Evolutionary conservation across 164 flowering plant genomes (phyloP).

Genomic region (Dillenia turbinata): DNA sequence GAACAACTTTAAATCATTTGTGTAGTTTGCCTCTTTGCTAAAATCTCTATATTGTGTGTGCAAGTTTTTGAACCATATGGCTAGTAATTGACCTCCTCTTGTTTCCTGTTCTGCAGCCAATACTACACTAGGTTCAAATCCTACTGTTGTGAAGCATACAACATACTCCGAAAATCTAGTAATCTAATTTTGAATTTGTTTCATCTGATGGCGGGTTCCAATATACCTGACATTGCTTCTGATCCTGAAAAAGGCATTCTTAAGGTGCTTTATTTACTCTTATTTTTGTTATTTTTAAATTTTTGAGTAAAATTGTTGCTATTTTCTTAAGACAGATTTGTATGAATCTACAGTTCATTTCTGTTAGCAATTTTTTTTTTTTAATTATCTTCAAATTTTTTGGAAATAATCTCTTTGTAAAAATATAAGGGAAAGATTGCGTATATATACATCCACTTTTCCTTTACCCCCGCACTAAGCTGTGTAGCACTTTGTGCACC

Average conservation of each 20-base stretch:
- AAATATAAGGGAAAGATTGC: too few species aligned
- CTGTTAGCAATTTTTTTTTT: background rate
- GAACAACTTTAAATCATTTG: too few species aligned
- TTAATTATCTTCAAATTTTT: background rate
- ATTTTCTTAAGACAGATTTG: too few species aligned
- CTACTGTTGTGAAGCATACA: constrained; percentile 99
- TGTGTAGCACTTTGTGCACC: too few species aligned
- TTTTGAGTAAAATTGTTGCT: background rate
- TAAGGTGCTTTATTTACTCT: constrained; percentile 43
- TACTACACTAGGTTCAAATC: constrained; percentile 98
- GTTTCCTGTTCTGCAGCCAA: constrained; percentile 59
- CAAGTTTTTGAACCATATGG: too few species aligned
- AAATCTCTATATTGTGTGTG: too few species aligned
- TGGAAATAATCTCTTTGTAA: too few species aligned
- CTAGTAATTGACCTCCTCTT: background rate
- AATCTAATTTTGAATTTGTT: constrained; percentile 92
- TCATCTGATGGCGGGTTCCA: constrained; percentile 98
- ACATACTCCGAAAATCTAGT: constrained; percentile 94
- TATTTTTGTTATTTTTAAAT: background rate
- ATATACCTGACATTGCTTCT: constrained; percentile 95
- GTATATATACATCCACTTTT: too few species aligned
- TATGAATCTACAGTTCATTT: background rate
- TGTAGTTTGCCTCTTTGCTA: too few species aligned
- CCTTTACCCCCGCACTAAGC: too few species aligned
- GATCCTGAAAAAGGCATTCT: constrained; percentile 99